phyloP scores from a whole-genome alignment of 1,284 basidiomycete genomes.

The Tranzscheliella williamsii region DNA sequence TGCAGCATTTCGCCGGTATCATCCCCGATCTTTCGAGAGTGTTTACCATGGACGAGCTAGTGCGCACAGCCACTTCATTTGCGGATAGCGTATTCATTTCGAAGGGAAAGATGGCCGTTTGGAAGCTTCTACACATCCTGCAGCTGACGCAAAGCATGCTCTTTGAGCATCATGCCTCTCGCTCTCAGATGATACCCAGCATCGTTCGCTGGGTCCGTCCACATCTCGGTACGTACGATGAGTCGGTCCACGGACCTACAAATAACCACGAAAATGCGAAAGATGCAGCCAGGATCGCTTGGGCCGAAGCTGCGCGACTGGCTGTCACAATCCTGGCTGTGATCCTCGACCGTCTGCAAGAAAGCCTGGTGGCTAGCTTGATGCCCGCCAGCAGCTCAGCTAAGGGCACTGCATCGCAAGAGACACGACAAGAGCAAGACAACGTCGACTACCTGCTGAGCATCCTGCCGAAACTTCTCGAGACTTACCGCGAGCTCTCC shows the following conservation, averaged over 20 bases:
- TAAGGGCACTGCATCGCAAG: background rate
- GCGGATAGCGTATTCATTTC: constrained; percentile 77
- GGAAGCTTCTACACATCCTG: constrained; percentile 90
- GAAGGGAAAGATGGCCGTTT: constrained; percentile 84
- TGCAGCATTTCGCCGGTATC: constrained; percentile 92
- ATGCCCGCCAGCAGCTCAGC: background rate
- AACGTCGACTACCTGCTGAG: constrained; percentile 86
- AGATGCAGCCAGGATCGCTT: constrained; percentile 73
- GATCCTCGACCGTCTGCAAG: constrained; percentile 85
- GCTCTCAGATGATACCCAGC: constrained; percentile 80
- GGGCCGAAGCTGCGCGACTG: constrained; percentile 86
- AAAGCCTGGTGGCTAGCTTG: constrained; percentile 8
- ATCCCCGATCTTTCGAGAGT: constrained; percentile 73
- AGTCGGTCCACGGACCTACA: constrained; percentile 13
- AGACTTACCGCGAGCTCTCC: constrained; percentile 83
- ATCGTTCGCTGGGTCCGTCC: constrained; percentile 93
- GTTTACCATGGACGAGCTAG: constrained; percentile 50
- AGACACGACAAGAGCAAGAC: constrained; percentile 75
- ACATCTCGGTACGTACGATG: constrained; percentile 85
- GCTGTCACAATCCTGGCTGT: constrained; percentile 68
- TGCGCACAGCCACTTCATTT: constrained; percentile 73
- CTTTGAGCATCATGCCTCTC: constrained; percentile 79
- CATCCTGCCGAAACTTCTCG: constrained; percentile 80
- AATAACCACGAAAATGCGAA: constrained; percentile 36
- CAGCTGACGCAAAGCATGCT: constrained; percentile 85